These are phyloP conservation scores for Gentiana straminea DNA, from an alignment of 257 asterid genomes.

Conservation along the genomic window DNA sequence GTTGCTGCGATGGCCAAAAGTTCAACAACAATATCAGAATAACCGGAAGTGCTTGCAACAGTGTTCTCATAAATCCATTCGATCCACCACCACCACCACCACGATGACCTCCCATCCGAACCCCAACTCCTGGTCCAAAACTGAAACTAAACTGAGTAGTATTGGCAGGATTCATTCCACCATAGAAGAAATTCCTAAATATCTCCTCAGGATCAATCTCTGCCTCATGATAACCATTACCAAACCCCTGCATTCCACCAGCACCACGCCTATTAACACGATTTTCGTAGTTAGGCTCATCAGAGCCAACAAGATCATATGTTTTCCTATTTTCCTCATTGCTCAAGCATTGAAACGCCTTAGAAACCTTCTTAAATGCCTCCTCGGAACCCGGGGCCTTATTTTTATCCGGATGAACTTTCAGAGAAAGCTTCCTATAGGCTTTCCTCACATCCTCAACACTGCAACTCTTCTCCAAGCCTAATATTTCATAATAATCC, in stretches of 20 bases:
- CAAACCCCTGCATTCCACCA: constrained; percentile 61
- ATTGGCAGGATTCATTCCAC: constrained; percentile 70
- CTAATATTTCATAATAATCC: constrained; percentile 81
- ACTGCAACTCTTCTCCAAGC: constrained; percentile 58
- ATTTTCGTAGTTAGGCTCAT: constrained; percentile 58
- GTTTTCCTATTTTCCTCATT: constrained; percentile 60
- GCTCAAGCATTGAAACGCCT: constrained; percentile 88
- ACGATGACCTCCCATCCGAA: constrained; percentile 59
- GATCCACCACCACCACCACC: constrained; percentile 50
- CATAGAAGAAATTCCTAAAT: constrained; percentile 84
- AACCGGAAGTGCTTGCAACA: constrained; percentile 71
- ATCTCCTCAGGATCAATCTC: constrained; percentile 89
- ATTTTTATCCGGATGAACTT: constrained; percentile 97
- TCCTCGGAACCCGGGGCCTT: constrained; percentile 93
- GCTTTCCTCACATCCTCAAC: constrained; percentile 77
- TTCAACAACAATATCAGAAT: constrained; percentile 61
- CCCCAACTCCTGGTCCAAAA: constrained; percentile 75
- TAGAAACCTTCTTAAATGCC: constrained; percentile 90
- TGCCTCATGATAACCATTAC: constrained; percentile 56
- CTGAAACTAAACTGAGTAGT: constrained; percentile 58
- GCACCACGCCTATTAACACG: constrained; percentile 31
- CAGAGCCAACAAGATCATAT: constrained; percentile 64
- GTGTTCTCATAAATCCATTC: constrained; percentile 34
- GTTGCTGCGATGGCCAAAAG: constrained; percentile 82
- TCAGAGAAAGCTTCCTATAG: constrained; percentile 73